phyloP scores from a whole-genome alignment of 2,329 filamentous ascomycete genomes.

The Beauveria sp. region DNA sequence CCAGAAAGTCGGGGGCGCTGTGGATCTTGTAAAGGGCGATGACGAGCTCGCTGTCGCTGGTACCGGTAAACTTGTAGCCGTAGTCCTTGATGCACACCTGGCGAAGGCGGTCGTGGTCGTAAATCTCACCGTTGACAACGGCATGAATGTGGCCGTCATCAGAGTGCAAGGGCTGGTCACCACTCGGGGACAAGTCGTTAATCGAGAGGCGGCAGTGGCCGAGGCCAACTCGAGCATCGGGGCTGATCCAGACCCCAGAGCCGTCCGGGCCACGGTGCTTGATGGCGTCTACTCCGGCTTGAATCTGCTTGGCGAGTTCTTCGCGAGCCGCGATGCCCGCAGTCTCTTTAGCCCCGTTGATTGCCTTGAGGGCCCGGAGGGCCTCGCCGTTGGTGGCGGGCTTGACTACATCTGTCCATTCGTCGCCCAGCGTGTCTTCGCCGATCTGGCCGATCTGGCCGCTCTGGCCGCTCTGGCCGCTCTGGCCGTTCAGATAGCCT shows the following conservation, averaged over 20 bases:
- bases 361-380: not conserved
- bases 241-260: not conserved
- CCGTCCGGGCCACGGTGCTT: constrained; percentile 1
- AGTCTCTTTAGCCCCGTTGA: not conserved
- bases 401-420: not conserved
- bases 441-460: not conserved
- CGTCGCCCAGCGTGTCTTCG: not conserved
- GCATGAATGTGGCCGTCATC: constrained; percentile 37
- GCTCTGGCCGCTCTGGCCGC: not conserved
- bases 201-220: constrained; percentile 45
- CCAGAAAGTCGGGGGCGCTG: not conserved
- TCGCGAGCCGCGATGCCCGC: not conserved
- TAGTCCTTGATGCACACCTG: constrained; percentile 23
- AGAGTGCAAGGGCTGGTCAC: constrained; percentile 37
- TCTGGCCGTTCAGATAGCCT: not conserved
- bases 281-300: not conserved
- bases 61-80: constrained; percentile 37
- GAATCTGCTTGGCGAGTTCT: not conserved
- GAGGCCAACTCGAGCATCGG: constrained; percentile 20
- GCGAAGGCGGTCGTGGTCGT: constrained; percentile 41
- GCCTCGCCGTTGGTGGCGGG: not conserved
- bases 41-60: constrained; percentile 44
- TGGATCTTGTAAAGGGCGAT: constrained; percentile 30
- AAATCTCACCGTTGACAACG: constrained; percentile 55
- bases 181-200: constrained; percentile 41